These are phyloP conservation scores for Skeletonema menzelii DNA, from an alignment of 108 stramenopile genomes.

Conservation along the genomic window DNA sequence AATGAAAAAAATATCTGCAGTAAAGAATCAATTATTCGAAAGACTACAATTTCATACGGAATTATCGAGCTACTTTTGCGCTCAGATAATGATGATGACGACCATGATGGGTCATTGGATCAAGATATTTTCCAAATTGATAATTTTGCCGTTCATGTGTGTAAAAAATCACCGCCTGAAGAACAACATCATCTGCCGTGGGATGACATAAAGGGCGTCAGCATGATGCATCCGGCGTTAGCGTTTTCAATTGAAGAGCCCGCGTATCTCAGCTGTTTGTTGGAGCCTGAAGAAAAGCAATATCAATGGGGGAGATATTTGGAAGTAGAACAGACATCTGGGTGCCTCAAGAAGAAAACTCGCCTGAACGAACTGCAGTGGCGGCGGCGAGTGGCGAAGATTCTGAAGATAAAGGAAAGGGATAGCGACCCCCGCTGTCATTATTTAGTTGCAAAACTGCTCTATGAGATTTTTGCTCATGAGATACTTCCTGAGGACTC, in stretches of 20 bases:
- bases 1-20: no score
- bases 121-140: neutral
- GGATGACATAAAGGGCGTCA: conserved; percentile 21
- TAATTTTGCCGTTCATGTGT: conserved; percentile 14
- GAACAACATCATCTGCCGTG: neutral
- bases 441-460: conserved; percentile 14
- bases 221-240: conserved; percentile 25
- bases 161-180: no score
- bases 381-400: no score
- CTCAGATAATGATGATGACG: neutral
- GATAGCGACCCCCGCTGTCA: conserved; percentile 5
- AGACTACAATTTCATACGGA: conserved; percentile 30
- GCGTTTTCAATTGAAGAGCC: conserved; percentile 14
- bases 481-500: no score
- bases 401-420: neutral
- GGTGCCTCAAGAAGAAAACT: neutral
- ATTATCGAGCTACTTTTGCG: conserved; percentile 21
- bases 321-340: conserved; percentile 2
- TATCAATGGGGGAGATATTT: conserved; percentile 12
- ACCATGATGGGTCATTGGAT: neutral
- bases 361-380: no score
- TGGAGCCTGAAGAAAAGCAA: neutral
- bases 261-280: conserved; percentile 7
- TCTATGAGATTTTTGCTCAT: conserved; percentile 14
- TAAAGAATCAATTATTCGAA: conserved; percentile 2